A percentile compares a stretch with the other conserved stretches of the same genome.
Evolutionary conservation across 768 basidiomycete species (phyloP).

Genomic region (Epithele typhae): DNA sequence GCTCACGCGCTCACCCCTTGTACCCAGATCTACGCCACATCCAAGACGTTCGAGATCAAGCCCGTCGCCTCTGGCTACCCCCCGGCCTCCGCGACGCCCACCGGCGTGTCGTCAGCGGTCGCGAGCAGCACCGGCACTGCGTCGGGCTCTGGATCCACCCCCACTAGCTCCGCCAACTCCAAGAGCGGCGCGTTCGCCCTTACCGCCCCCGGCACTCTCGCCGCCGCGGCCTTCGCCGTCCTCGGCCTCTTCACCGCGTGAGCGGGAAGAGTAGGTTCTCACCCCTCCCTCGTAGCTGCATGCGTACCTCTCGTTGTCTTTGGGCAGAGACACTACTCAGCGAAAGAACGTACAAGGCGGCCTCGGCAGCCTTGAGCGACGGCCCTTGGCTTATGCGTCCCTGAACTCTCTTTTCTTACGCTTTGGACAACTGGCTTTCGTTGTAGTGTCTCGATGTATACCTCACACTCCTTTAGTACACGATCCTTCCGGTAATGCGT

Average conservation of each 20-base stretch:
- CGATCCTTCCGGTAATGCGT: too few relatives aligned
- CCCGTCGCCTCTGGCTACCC: conserved; percentile 52
- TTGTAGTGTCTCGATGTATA: conserved; percentile 10
- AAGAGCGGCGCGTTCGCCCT: conserved; percentile 17
- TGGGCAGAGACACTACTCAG: too few relatives aligned
- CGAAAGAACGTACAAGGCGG: not conserved
- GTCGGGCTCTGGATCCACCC: conserved; percentile 22
- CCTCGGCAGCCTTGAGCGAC: not conserved
- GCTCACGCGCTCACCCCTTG: not conserved
- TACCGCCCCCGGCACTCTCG: conserved; percentile 12
- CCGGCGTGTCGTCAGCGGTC: conserved; percentile 9
- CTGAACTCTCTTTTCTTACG: not conserved
- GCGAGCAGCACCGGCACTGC: conserved; percentile 16
- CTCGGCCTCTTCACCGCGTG: conserved; percentile 20
- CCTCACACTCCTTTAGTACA: conserved; percentile 13
- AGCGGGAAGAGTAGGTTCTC: not conserved
- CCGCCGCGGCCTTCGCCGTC: conserved; percentile 19
- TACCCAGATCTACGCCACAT: conserved; percentile 52
- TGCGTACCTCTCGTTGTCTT: too few relatives aligned
- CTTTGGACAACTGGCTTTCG: not conserved
- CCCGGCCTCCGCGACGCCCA: conserved; percentile 29
- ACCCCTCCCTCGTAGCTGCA: too few relatives aligned
- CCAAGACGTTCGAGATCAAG: conserved; percentile 58
- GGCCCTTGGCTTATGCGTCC: not conserved
- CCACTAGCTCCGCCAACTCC: conserved; percentile 19